Evolutionary conservation across 2,329 filamentous ascomycete species (phyloP), one percentile per base, ranked within the genome.

Genomic region (Cercospora sp.): DNA sequence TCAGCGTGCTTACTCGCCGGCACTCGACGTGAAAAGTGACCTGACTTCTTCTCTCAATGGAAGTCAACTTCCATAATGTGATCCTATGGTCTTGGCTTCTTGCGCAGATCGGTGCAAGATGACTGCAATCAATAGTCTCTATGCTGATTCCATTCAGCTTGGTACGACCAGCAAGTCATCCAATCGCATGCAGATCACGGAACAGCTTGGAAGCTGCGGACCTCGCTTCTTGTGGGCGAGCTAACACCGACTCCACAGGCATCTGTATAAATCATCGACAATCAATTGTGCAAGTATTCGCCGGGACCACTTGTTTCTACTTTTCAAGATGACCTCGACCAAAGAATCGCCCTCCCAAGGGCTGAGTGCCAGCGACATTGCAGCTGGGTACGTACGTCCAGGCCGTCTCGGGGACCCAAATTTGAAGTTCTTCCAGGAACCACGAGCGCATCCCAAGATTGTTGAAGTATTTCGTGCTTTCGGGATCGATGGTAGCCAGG

Each of bases 391-490:
- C 67, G 69, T 61, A 45, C 60, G 63, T 20, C 72, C 73, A 13
- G 74, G 74, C 13, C 68, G 73, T 12, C 69, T 75, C 8, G 71
- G 71, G 58, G 70, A 75, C 36, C 69, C 70, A 10, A 67, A 72
- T 20, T 69, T 74, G 66, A 74, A 65, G 57, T 57, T 73, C 30
- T 68, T 71, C 45, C 72, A 72, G 13, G 74, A 75, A 26, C 74
- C 73, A 7, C 65, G 74, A 53, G 70, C 70, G 39, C 69, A 75
- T 64, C 73, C 74, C 20, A 72, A 72, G 57, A 67, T 75, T 26
- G 68, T 72, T 5, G 70, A 71, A 55, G 64, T 65, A 1, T 65
- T 75, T 26, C 55, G 65, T 28, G 71, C 70, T 23, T 69, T 73
- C 16, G 73, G 73, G 9, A 66, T 70, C 30, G 72, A 70, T 64